These are phyloP conservation scores for Dryas integrifolia DNA, from an alignment of 331 rosid genomes.

Conservation along the genomic window DNA sequence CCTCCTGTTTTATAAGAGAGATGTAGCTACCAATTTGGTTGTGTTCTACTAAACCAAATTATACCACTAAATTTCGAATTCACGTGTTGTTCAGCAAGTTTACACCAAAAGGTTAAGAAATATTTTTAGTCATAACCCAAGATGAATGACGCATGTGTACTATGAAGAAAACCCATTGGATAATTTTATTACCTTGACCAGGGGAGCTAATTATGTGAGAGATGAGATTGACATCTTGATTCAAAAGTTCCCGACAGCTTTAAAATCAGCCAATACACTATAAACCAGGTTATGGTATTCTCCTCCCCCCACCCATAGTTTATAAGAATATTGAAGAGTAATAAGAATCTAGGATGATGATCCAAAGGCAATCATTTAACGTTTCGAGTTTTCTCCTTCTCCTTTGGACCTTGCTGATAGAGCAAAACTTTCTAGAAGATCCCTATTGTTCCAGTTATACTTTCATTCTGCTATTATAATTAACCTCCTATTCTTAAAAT, in stretches of 20 bases:
- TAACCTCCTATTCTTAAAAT: constrained; percentile 2
- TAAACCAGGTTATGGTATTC: background rate
- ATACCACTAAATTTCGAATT: background rate
- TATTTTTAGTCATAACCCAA: background rate
- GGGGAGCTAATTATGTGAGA: background rate
- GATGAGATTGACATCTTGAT: background rate
- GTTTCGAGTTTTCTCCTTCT: background rate
- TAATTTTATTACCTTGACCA: background rate
- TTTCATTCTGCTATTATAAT: background rate
- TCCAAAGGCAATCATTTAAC: background rate
- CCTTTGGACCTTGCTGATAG: background rate
- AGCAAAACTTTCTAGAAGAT: background rate
- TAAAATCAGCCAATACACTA: background rate
- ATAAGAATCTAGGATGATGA: background rate
- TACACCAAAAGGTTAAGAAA: background rate
- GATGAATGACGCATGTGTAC: background rate
- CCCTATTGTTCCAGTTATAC: background rate
- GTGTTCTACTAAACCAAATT: background rate
- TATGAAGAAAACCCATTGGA: background rate
- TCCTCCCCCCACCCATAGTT: background rate
- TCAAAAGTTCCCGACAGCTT: background rate
- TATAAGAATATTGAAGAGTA: background rate
- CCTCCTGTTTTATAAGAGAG: background rate
- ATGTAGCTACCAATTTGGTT: background rate
- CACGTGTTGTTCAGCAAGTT: constrained; percentile 1